phyloP scores from a whole-genome alignment of 345 rosid genomes.

The Nasturtium officinale region DNA sequence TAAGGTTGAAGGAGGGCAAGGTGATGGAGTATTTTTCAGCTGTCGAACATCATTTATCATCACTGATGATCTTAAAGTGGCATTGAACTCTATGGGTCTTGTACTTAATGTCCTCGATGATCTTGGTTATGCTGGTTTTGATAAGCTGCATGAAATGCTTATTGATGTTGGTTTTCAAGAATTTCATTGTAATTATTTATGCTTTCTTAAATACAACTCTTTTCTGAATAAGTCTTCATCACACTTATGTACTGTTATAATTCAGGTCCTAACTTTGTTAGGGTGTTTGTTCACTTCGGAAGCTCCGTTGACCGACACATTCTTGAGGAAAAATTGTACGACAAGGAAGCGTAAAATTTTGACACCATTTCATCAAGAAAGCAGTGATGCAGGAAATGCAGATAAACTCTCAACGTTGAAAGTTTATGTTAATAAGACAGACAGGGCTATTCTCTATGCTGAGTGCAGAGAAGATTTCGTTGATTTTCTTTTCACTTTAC shows the following conservation, averaged over 20 bases:
- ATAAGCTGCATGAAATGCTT: conserved; percentile 18
- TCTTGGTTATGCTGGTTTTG: conserved; percentile 32
- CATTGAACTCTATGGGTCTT: conserved; percentile 27
- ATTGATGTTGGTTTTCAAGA: conserved; percentile 36
- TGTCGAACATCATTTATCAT: conserved; percentile 32
- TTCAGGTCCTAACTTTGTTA: conserved; percentile 29
- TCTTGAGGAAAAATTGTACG: conserved; percentile 24
- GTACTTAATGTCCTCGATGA: conserved; percentile 21
- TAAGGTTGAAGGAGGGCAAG: background rate
- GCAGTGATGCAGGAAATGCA: background rate
- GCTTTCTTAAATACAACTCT: no score
- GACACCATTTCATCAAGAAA: background rate
- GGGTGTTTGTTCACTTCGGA: conserved; percentile 24
- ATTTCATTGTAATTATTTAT: background rate
- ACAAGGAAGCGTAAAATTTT: conserved; percentile 1
- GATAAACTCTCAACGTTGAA: background rate
- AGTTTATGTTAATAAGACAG: conserved; percentile 8
- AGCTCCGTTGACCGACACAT: conserved; percentile 30
- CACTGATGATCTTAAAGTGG: conserved; percentile 38
- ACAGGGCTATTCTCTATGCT: conserved; percentile 11
- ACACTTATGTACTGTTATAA: background rate
- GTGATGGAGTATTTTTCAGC: conserved; percentile 21
- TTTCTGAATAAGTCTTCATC: background rate
- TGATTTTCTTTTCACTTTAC: conserved; percentile 32
- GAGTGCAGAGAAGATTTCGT: conserved; percentile 36